Percentiles rank a stretch among this genome's conserved stretches.
phyloP scores from a whole-genome alignment of 78 protist species.

The Planoprotostelium fungivorum region DNA sequence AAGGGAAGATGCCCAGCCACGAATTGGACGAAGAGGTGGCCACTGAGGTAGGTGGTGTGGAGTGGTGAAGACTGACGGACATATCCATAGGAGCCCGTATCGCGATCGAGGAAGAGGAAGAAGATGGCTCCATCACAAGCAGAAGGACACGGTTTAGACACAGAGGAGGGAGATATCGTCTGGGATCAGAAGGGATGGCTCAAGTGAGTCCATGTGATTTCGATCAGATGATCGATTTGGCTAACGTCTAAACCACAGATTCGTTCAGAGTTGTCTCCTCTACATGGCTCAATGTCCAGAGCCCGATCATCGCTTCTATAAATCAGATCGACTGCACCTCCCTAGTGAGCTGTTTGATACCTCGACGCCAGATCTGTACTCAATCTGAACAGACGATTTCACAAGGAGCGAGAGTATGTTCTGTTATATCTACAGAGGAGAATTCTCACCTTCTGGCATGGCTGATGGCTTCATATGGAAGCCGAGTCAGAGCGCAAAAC shows the following conservation, averaged over 20 bases:
- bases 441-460: neutral
- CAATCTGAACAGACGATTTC: neutral
- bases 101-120: too few relatives aligned
- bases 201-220: neutral
- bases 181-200: neutral
- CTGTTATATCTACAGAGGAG: neutral
- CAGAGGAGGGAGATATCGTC: neutral
- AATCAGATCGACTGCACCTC: neutral
- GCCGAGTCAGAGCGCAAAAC: neutral
- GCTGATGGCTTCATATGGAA: neutral
- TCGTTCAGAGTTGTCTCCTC: neutral
- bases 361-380: neutral
- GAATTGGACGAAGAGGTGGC: neutral
- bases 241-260: neutral
- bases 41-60: too few relatives aligned
- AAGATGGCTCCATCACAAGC: neutral
- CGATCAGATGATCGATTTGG: too few relatives aligned
- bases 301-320: neutral
- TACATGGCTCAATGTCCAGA: neutral
- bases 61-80: too few relatives aligned
- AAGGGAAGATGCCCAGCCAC: neutral
- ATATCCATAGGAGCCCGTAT: too few relatives aligned
- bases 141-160: neutral
- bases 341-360: neutral
- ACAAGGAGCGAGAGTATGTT: neutral